Conservation (phyloP, 2,329 filamentous ascomycete genomes). For the Ambrosiella cleistominuta region DNA sequence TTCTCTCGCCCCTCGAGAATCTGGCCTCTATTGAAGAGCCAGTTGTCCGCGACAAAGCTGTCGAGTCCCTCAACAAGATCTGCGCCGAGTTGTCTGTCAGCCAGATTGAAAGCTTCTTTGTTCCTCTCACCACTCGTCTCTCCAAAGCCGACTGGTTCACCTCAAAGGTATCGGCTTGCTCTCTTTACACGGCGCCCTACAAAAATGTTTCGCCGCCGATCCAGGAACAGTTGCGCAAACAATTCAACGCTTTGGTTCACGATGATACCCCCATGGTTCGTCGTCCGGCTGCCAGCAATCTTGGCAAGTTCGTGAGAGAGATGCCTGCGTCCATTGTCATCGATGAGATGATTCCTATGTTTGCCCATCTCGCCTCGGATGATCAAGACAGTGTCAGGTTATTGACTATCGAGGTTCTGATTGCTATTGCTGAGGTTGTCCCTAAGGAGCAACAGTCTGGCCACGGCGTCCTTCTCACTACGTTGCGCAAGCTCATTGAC, state of each 20-base stretch:
- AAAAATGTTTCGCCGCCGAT: conserved; percentile 72
- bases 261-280: conserved; percentile 99
- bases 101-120: conserved; percentile 95
- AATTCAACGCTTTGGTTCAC: conserved; percentile 84
- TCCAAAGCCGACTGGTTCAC: conserved; percentile 99
- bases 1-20: conserved; percentile 93
- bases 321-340: conserved; percentile 85
- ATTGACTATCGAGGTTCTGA: conserved; percentile 88
- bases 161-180: conserved; percentile 94
- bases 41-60: conserved; percentile 94
- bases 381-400: conserved; percentile 96
- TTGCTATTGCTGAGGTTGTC: conserved; percentile 89
- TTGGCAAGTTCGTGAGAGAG: conserved; percentile 94
- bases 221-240: conserved; percentile 79
- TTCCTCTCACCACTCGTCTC: conserved; percentile 84
- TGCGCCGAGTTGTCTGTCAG: conserved; percentile 77
- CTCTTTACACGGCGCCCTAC: conserved; percentile 87
- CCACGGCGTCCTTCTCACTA: conserved; percentile 80
- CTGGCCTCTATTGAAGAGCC: conserved; percentile 96
- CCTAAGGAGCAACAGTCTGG: conserved; percentile 96
- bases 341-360: conserved; percentile 97
- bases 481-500: conserved; percentile 82
- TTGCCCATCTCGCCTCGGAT: conserved; percentile 89
- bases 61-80: conserved; percentile 98
- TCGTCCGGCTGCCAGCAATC: conserved; percentile 86